These are phyloP conservation scores for Trypanosomatidae sp. DNA, from an alignment of 208 protist species.

Conservation along the genomic window DNA sequence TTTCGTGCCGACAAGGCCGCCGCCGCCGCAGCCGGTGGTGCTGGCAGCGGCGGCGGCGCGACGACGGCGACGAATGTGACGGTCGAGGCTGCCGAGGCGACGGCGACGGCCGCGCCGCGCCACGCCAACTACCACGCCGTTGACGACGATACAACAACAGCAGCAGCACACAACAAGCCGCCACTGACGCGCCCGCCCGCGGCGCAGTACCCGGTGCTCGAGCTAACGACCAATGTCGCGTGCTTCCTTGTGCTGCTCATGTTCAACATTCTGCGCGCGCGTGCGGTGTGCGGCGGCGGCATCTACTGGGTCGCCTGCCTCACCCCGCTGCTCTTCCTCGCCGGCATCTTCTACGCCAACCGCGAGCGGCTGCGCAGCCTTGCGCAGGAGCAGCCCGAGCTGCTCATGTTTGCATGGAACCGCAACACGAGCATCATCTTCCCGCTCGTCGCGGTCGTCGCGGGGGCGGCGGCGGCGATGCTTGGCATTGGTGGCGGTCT, in stretches of 20 bases:
- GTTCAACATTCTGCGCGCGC: constrained; percentile 42
- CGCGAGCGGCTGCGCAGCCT: constrained; percentile 18
- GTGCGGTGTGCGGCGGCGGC: constrained; percentile 18
- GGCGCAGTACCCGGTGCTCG: constrained; percentile 39
- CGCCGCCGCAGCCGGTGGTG: neutral
- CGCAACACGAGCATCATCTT: constrained; percentile 26
- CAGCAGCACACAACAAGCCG: neutral
- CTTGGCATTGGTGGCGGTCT: constrained; percentile 79
- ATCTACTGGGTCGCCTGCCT: constrained; percentile 35
- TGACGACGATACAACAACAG: too few relatives aligned
- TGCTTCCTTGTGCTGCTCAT: constrained; percentile 49
- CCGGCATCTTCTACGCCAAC: constrained; percentile 18
- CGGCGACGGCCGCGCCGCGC: too few relatives aligned
- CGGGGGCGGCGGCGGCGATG: constrained; percentile 59
- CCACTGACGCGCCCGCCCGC: constrained; percentile 4
- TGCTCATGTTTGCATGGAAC: constrained; percentile 51
- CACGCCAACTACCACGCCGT: too few relatives aligned
- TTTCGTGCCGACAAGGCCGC: constrained; percentile 13
- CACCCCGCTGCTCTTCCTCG: constrained; percentile 17
- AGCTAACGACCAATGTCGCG: constrained; percentile 27
- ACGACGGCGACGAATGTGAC: too few relatives aligned
- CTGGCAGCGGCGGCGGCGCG: too few relatives aligned
- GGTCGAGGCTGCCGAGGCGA: too few relatives aligned
- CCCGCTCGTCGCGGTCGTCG: constrained; percentile 52
- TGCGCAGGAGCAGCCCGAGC: constrained; percentile 5